These are phyloP conservation scores for Dactylellina sp. DNA, from an alignment of 2,329 filamentous ascomycete genomes.

Conservation along the genomic window DNA sequence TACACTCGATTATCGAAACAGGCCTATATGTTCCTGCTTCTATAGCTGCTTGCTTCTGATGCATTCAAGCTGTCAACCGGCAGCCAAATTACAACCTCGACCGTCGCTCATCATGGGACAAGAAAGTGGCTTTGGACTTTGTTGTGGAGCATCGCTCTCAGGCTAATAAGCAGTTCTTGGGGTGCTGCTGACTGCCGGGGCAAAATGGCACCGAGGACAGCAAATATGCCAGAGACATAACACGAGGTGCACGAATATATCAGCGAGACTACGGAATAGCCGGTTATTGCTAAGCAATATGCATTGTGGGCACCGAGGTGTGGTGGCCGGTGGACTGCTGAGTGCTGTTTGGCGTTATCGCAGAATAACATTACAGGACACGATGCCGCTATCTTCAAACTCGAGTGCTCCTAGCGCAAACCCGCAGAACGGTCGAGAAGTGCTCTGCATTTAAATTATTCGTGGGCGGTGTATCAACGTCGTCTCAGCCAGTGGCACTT, in stretches of 20 bases:
- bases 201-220: background rate
- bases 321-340: too few species aligned
- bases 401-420: too few species aligned
- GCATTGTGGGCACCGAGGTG: conserved; percentile 7
- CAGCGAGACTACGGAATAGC: too few species aligned
- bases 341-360: too few species aligned
- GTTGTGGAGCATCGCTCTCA: conserved; percentile 4
- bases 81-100: conserved; percentile 9
- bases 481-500: conserved; percentile 32
- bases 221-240: too few species aligned
- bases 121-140: background rate
- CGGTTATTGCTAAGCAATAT: conserved; percentile 13
- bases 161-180: conserved; percentile 3
- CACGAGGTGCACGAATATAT: too few species aligned
- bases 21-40: conserved; percentile 44
- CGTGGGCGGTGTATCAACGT: too few species aligned
- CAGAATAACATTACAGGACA: conserved; percentile 19
- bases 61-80: background rate
- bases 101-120: background rate
- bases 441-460: too few species aligned
- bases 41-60: conserved; percentile 21
- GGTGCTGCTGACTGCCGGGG: background rate
- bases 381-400: too few species aligned
- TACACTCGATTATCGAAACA: conserved; percentile 39
- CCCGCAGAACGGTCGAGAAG: too few species aligned